Base-by-base conservation (phyloP, 371 early-diverging fungal genomes). In the Lichtheimia corymbifera region DNA sequence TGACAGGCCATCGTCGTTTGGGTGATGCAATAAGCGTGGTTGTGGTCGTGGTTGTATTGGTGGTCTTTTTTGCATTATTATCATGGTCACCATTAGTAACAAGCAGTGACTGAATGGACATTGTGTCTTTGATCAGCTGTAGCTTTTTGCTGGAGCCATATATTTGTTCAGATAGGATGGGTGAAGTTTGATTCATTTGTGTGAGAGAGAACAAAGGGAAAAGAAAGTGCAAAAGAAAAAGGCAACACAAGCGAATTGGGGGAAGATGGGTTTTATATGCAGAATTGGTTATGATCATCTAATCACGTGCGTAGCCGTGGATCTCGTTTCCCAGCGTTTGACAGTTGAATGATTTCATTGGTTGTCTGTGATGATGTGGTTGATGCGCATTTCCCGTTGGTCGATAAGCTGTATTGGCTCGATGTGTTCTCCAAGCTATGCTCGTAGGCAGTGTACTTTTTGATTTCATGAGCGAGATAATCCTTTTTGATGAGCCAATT, bases 121-220 rank as follows among this genome's bases (percentile, higher is more conserved):
- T 62, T 28, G 61, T 30, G 27, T 73, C 40, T n/a, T 71, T 73
- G 58, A 79, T 73, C 28, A 79, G 70, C 47, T 76, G 76, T 15
- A 79, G 63, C 40, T 65, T 70, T 69, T 71, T 65, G 59, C 76
- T 76, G 24, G 71, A 72, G 18, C 80, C 80, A 52, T 71, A 79
- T 5, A 72, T 71, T 59, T 72, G 72, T 50, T 74, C 70, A 28
- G 76, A 72, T 27, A 76, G 66, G n/a, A 79, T 66, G 50, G 65
- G 80, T 24, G 80, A 70, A 53, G 62, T 56, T 24, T 61, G 58
- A 54, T 66, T 66, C 69, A 71, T 70, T 70, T 11, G 42, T 63
- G 47, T 27, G 57, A 57, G 7, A 35, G 11, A 35, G 35, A 35
- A 35, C 35, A 55, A 62, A 58, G 49, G 42, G 22, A 55, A 65